Base-by-base conservation (phyloP, 305 asterid species). In the Solanum hybrid region DNA sequence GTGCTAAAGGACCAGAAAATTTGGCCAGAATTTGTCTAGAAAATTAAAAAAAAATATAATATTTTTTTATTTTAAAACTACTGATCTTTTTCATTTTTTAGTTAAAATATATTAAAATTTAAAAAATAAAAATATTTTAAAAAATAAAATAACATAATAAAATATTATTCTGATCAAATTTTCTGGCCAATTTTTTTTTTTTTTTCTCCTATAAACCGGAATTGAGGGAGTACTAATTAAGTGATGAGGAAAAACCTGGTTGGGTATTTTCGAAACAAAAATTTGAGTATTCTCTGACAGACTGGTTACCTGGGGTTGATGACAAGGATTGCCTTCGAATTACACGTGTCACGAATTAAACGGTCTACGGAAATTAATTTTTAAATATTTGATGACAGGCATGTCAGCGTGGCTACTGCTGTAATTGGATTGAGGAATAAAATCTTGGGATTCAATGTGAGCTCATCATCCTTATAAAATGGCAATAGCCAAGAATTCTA, bases 391-490 rank as follows among this genome's bases (percentile, higher is more conserved):
- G 9, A 68, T 89, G 34, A 27, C 75, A 75, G 79, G 31, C 45
- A 76, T 76, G 76, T 33, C 51, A 61, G 72, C 51, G 32, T 24
- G 82, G 87, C 36, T 84, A 22, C 77, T 39, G 81, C 77, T 83
- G 86, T 83, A 85, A 45, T 85, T 85, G 8, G 76, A 36, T n/a
- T 57, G 77, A 57, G 77, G 89, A 84, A 72, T 89, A 85, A 45
- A 86, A 72, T 85, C 72, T 89, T 88, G 57, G 37, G 37, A 88
- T 73, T 38, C 29, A 70, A 27, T 17, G 10, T 68, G 81, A 72
- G 41, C 39, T 86, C 85, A 81, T 84, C 13, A 89, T 68, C 76
- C 20, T 84, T 34, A 73, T 45, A 77, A 81, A 15, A 17, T 39
- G 32, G 14, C 38, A 76, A 29, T 76, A 4, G 38, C 12, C 12